These are phyloP conservation scores for Fusarium udum DNA, from an alignment of 2,329 filamentous ascomycete genomes.

Conservation along the genomic window DNA sequence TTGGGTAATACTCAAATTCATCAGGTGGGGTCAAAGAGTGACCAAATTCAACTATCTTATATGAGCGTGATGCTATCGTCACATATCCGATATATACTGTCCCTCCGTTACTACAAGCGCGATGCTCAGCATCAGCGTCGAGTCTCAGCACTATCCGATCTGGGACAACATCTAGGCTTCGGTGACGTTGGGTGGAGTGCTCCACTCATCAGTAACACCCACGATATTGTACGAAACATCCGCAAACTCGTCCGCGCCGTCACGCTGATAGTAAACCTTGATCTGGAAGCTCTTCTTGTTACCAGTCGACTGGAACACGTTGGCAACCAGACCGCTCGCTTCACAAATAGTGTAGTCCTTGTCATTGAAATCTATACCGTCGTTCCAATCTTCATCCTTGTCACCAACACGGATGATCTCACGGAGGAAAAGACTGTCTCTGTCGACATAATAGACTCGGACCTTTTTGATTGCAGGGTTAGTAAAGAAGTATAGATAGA, in stretches of 20 bases:
- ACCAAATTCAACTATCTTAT: background rate
- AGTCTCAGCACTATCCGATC: too few species aligned
- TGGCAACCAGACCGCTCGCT: background rate
- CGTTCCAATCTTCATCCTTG: background rate
- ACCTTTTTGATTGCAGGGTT: background rate
- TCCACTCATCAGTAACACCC: background rate
- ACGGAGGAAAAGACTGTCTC: background rate
- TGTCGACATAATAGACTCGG: background rate
- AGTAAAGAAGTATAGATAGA: background rate
- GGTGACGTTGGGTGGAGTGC: background rate
- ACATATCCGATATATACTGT: background rate
- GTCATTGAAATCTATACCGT: background rate
- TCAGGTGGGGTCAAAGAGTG: fast-evolving
- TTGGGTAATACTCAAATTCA: fast-evolving
- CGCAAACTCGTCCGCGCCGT: background rate
- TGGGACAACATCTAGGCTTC: fast-evolving
- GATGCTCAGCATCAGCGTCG: background rate
- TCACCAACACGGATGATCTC: background rate
- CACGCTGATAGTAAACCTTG: background rate
- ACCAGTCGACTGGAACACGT: background rate
- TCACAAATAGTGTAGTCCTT: background rate
- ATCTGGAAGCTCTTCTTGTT: background rate
- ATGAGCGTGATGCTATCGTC: background rate
- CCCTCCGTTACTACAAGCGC: fast-evolving
- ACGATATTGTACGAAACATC: background rate